Evolutionary conservation across 1,284 basidiomycete genomes (phyloP).

Genomic region (Moesziomyces parantarcticus): DNA sequence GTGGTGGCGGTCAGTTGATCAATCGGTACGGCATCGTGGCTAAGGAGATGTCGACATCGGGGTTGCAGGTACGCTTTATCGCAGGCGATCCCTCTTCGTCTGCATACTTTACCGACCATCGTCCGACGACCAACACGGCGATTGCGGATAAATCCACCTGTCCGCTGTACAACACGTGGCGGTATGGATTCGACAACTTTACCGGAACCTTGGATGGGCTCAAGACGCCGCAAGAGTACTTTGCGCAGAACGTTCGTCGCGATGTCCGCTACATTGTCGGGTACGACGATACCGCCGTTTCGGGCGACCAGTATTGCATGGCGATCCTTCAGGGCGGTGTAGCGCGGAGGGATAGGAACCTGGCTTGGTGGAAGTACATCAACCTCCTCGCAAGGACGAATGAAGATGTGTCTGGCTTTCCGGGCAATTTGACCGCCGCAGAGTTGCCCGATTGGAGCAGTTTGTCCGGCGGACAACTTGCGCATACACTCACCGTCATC

Average conservation of each 20-base stretch:
- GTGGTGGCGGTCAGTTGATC: slow-evolving; percentile 65
- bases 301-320: slow-evolving; percentile 65
- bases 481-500: slow-evolving; percentile 58
- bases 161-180: slow-evolving; percentile 61
- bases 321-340: slow-evolving; percentile 62
- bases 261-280: slow-evolving; percentile 65
- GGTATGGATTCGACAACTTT: slow-evolving; percentile 64
- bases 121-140: slow-evolving; percentile 47
- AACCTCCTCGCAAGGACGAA: slow-evolving; percentile 56
- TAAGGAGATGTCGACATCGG: slow-evolving; percentile 26
- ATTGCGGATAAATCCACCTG: slow-evolving; percentile 51
- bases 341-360: slow-evolving; percentile 58
- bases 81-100: slow-evolving; percentile 60
- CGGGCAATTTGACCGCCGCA: slow-evolving; percentile 37
- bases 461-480: slow-evolving; percentile 34
- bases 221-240: slow-evolving; percentile 54
- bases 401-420: slow-evolving; percentile 56
- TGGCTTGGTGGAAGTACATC: slow-evolving; percentile 66
- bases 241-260: slow-evolving; percentile 51
- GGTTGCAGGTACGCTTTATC: slow-evolving; percentile 55
- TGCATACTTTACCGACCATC: slow-evolving; percentile 61
- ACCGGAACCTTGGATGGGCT: slow-evolving; percentile 48
- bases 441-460: slow-evolving; percentile 61
- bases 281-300: slow-evolving; percentile 43
- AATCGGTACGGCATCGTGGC: slow-evolving; percentile 62